Evolutionary conservation across 1,139 yeast species (phyloP).

Genomic region (Pichia sp.): DNA sequence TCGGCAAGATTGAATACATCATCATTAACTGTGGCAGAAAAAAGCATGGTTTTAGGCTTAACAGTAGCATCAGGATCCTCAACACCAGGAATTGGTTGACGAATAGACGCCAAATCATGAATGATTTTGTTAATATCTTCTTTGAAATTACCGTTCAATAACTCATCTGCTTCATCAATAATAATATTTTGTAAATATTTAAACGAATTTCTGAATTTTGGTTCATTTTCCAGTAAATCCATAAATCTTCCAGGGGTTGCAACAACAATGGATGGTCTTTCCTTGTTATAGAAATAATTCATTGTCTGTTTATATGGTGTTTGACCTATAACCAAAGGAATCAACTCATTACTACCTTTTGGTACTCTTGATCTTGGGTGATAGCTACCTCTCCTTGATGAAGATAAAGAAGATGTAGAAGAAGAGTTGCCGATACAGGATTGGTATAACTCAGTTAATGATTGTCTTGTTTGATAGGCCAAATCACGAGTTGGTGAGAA

Average conservation of each 20-base stretch:
- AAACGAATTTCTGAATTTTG: conserved; percentile 42
- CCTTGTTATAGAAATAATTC: conserved; percentile 15
- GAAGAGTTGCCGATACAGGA: background rate
- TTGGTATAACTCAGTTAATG: conserved; percentile 27
- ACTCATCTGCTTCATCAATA: conserved; percentile 84
- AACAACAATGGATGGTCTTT: conserved; percentile 46
- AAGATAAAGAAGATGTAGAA: background rate
- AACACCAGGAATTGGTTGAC: conserved; percentile 26
- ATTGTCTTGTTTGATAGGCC: conserved; percentile 76
- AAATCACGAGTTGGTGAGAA: conserved; percentile 91
- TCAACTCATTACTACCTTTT: conserved; percentile 4
- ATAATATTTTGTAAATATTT: conserved; percentile 54
- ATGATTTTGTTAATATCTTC: conserved; percentile 54
- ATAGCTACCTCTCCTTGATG: background rate
- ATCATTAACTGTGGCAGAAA: conserved; percentile 81
- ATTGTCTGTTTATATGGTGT: conserved; percentile 18
- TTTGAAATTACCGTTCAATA: conserved; percentile 71
- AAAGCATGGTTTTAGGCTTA: conserved; percentile 54
- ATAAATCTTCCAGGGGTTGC: conserved; percentile 88
- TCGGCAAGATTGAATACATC: conserved; percentile 61
- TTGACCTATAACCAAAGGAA: conserved; percentile 19
- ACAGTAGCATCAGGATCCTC: conserved; percentile 1
- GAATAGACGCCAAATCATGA: conserved; percentile 37
- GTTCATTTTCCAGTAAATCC: conserved; percentile 47
- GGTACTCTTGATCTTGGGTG: conserved; percentile 4